Conservation (phyloP, 352 stramenopile genomes). For the Phytophthora niederhauseri region DNA sequence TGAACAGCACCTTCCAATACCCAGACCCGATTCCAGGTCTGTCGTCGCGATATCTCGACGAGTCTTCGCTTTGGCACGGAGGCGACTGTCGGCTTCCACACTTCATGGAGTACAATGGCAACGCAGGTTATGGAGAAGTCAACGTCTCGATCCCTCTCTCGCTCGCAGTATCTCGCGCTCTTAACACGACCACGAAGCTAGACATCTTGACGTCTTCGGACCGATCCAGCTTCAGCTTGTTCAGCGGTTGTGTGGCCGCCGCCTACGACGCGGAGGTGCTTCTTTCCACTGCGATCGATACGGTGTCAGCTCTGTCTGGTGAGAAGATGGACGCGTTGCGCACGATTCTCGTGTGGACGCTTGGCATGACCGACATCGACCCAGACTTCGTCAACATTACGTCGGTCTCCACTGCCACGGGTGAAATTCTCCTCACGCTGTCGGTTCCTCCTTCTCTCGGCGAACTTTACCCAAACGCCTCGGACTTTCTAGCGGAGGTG, state of each 20-base stretch:
- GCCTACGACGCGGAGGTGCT: slow-evolving; percentile 33
- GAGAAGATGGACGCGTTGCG: slow-evolving; percentile 17
- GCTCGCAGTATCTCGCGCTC: slow-evolving; percentile 12
- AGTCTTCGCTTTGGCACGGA: slow-evolving; percentile 27
- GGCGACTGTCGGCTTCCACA: slow-evolving; percentile 30
- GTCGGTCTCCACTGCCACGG: slow-evolving; percentile 12
- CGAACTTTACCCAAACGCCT: slow-evolving; percentile 27
- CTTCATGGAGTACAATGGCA: slow-evolving; percentile 41
- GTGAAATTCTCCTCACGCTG: slow-evolving; percentile 24
- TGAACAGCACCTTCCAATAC: slow-evolving; percentile 32
- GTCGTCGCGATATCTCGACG: slow-evolving; percentile 24
- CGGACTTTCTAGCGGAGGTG: slow-evolving; percentile 21
- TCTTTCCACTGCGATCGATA: slow-evolving; percentile 15
- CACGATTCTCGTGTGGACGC: slow-evolving; percentile 24
- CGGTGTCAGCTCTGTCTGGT: slow-evolving; percentile 15
- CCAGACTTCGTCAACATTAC: slow-evolving; percentile 32
- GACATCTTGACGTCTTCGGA: slow-evolving; percentile 27
- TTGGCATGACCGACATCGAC: slow-evolving; percentile 36
- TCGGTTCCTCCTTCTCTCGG: slow-evolving; percentile 32
- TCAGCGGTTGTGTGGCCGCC: slow-evolving; percentile 34
- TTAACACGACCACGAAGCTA: slow-evolving; percentile 10
- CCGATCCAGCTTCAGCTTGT: slow-evolving; percentile 26
- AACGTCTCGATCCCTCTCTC: slow-evolving; percentile 34
- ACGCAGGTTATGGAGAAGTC: slow-evolving; percentile 34
- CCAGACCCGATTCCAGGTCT: slow-evolving; percentile 26